phyloP scores from a whole-genome alignment of 2,329 filamentous ascomycete species.

The Didymosphaeria variabile region DNA sequence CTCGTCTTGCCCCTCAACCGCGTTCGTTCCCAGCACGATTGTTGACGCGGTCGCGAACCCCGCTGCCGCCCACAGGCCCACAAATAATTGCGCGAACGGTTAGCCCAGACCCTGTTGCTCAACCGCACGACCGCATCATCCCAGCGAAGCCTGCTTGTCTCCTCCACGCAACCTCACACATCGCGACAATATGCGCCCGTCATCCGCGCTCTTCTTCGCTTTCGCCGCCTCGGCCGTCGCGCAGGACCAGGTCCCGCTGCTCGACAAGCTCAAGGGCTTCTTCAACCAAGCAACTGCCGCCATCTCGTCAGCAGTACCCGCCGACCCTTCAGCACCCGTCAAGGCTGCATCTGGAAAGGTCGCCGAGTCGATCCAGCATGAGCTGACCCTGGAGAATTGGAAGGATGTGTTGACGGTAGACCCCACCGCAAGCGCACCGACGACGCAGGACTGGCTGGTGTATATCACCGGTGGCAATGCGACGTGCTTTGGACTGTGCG shows the following conservation, averaged over 20 bases:
- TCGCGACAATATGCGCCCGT: slow-evolving; percentile 17
- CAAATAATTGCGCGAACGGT: slow-evolving; percentile 19
- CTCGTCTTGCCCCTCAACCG: not conserved
- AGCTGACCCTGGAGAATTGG: slow-evolving; percentile 75
- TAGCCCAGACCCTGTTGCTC: slow-evolving; percentile 15
- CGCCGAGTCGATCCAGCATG: slow-evolving; percentile 62
- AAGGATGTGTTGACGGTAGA: slow-evolving; percentile 71
- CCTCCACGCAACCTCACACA: slow-evolving; percentile 5
- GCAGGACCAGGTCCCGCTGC: slow-evolving; percentile 67
- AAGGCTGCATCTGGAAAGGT: slow-evolving; percentile 62
- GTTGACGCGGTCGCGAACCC: not conserved
- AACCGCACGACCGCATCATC: slow-evolving; percentile 16
- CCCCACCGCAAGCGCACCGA: slow-evolving; percentile 63
- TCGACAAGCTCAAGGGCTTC: slow-evolving; percentile 67
- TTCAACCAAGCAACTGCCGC: slow-evolving; percentile 64
- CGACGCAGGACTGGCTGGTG: slow-evolving; percentile 79
- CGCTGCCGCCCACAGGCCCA: slow-evolving; percentile 10
- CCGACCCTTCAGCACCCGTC: slow-evolving; percentile 46
- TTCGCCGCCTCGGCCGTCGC: slow-evolving; percentile 61
- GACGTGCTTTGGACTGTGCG: slow-evolving; percentile 79
- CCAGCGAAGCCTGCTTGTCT: slow-evolving; percentile 14
- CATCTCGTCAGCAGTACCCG: slow-evolving; percentile 62
- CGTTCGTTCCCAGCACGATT: not conserved
- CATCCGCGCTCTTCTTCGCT: slow-evolving; percentile 58
- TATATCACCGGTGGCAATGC: slow-evolving; percentile 79